phyloP scores from a whole-genome alignment of 2,329 filamentous ascomycete species.

The Fusarium sp. region DNA sequence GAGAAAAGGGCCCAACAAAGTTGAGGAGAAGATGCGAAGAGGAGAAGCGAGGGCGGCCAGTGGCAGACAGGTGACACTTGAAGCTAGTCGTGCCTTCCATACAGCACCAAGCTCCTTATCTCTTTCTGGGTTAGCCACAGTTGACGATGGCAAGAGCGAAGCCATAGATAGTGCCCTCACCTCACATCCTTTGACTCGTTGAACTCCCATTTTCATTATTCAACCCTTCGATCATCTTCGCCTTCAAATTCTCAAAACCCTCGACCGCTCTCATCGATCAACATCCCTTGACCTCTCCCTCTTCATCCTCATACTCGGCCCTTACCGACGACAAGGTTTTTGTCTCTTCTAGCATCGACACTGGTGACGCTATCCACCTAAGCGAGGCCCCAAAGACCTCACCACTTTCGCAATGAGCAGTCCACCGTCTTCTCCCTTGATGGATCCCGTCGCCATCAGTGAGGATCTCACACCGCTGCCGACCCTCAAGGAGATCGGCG shows the following conservation, averaged over 20 bases:
- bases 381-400: neutral
- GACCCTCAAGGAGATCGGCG: slow-evolving; percentile 65
- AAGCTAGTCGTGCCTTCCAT: slow-evolving; percentile 17
- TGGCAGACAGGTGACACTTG: slow-evolving; percentile 18
- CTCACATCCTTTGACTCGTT: neutral
- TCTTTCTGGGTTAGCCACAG: slow-evolving; percentile 32
- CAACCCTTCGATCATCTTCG: neutral
- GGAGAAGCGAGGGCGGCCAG: slow-evolving; percentile 10
- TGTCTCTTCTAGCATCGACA: slow-evolving; percentile 9
- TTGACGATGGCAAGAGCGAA: slow-evolving; percentile 21
- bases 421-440: slow-evolving; percentile 61
- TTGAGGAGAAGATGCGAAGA: slow-evolving; percentile 26
- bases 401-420: slow-evolving; percentile 37
- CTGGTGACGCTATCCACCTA: neutral
- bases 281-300: slow-evolving; percentile 16
- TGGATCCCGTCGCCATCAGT: slow-evolving; percentile 63
- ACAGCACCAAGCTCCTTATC: slow-evolving; percentile 16
- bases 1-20: slow-evolving; percentile 10
- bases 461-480: slow-evolving; percentile 71
- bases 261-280: slow-evolving; percentile 11
- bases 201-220: neutral
- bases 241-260: neutral
- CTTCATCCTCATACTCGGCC: neutral
- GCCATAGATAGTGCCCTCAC: slow-evolving; percentile 7
- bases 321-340: slow-evolving; percentile 10